Evolutionary conservation across 306 rosid species (phyloP), one percentile per base, ranked within the genome.

Genomic region (Carpinus fangiana): DNA sequence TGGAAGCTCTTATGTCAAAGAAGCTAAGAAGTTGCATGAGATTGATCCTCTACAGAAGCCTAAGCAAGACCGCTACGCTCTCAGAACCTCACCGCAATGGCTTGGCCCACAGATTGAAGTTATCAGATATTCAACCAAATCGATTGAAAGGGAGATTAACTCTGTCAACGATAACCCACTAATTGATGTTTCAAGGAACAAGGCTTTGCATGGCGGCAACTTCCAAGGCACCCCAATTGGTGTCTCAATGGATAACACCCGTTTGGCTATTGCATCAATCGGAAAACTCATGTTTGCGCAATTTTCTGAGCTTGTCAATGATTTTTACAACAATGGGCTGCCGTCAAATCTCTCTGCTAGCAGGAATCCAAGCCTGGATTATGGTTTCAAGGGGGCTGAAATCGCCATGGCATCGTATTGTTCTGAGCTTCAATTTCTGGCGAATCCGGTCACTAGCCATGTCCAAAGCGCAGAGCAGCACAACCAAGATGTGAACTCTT

Each of bases 151-250:
- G 67, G 98, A 94, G 88, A 88, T 94, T 3, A 94, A 94, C 78
- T 94, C 98, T 0, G 98, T 94, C 2, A 94, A 94, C 3, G 98
- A 94, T 54, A 94, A 94, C 79, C 98, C 98, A 46, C 69, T 94
- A 85, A 94, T 94, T 47, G 98, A 94, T 77, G 98, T 94, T 9
- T 94, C 98, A 0, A 92, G 98, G 71, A 92, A 94, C 86, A 89
- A 87, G 89, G 98, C 98, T 17, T 17, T 94, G 12, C 97, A 92
- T 70, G 98, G 98, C 36, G 98, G 98, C 18, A 94, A 94, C 78
- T 94, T 94, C 77, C 98, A 94, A 45, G 98, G 98, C 26, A 94
- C 98, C 0, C 98, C 98, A 0, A 94, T 94, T 36, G 98, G 98
- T 16, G 98, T 94, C 1, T 94, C 98, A 2, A 94, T 94, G 98